Percentiles rank a stretch among this genome's conserved stretches.
These are phyloP conservation scores for Eucalyptus sp. DNA, from an alignment of 345 rosid genomes.

Conservation along the genomic window DNA sequence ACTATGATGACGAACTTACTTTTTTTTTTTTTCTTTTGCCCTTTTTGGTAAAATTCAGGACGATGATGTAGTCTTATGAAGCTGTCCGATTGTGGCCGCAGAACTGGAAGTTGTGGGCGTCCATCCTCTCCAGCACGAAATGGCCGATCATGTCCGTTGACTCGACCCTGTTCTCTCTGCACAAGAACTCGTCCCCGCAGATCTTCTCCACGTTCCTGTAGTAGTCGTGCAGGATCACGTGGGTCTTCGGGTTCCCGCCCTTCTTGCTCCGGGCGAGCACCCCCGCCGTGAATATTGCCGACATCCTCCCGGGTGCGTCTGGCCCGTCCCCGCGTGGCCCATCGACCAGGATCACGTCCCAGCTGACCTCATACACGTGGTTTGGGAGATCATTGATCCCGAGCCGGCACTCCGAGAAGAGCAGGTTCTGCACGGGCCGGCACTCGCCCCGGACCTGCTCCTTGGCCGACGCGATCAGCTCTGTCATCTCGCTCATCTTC, in stretches of 20 bases:
- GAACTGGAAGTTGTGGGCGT: slow-evolving; percentile 40
- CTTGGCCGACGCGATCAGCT: slow-evolving; percentile 43
- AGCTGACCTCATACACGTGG: slow-evolving; percentile 84
- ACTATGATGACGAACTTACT: not conserved
- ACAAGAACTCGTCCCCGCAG: slow-evolving; percentile 82
- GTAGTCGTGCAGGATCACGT: slow-evolving; percentile 78
- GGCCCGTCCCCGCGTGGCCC: slow-evolving; percentile 87
- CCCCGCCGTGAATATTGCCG: slow-evolving; percentile 83
- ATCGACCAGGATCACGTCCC: slow-evolving; percentile 94
- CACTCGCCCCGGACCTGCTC: slow-evolving; percentile 63
- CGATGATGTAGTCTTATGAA: not conserved
- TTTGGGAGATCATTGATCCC: slow-evolving; percentile 90
- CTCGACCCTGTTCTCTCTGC: slow-evolving; percentile 70
- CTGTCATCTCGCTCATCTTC: slow-evolving; percentile 43
- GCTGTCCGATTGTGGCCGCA: slow-evolving; percentile 17
- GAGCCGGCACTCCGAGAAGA: slow-evolving; percentile 79
- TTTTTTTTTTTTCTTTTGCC: not conserved
- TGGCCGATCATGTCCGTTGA: slow-evolving; percentile 60
- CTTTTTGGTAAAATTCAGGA: not conserved
- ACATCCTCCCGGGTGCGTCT: slow-evolving; percentile 73
- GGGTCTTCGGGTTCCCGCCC: slow-evolving; percentile 63
- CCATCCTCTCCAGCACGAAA: slow-evolving; percentile 79
- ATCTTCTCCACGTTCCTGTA: slow-evolving; percentile 69
- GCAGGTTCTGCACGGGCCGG: slow-evolving; percentile 79
- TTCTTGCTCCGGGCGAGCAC: slow-evolving; percentile 88